A percentile compares a stretch with the other conserved stretches of the same genome.
Conservation (phyloP, 2,329 filamentous ascomycete genomes). For the Scedosporium dehoogii region DNA sequence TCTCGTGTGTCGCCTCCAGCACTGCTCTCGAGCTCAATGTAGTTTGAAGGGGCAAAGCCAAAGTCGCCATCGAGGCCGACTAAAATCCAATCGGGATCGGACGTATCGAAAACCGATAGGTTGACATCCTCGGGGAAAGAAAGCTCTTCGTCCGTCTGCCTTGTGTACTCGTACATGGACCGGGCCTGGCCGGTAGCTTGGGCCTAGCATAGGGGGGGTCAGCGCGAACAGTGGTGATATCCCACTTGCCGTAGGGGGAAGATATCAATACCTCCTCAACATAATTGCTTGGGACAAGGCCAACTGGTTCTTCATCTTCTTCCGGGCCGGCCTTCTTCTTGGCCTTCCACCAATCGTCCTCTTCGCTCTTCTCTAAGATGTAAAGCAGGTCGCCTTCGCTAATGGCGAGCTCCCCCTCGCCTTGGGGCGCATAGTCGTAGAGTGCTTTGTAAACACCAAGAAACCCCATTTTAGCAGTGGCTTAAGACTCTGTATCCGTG, state of each 20-base stretch:
- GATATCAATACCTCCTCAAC: constrained; percentile 62
- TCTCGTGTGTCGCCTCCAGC: constrained; percentile 28
- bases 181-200: constrained; percentile 55
- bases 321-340: constrained; percentile 80
- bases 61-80: constrained; percentile 77
- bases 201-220: constrained; percentile 30
- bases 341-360: constrained; percentile 88
- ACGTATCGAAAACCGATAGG: constrained; percentile 77
- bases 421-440: constrained; percentile 87
- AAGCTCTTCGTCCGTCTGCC: constrained; percentile 95
- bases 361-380: constrained; percentile 69
- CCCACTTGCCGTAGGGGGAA: constrained; percentile 7
- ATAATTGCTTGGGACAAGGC: constrained; percentile 89
- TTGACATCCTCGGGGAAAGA: constrained; percentile 85
- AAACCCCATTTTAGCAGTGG: constrained; percentile 63
- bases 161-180: constrained; percentile 95
- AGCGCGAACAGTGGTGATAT: not conserved
- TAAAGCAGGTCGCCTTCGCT: constrained; percentile 82
- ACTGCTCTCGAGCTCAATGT: constrained; percentile 63
- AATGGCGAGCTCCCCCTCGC: constrained; percentile 76
- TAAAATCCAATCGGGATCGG: constrained; percentile 93
- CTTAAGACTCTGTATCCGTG: too few species aligned
- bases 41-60: constrained; percentile 93
- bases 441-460: constrained; percentile 81
- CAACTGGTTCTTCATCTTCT: constrained; percentile 84